phyloP scores from a whole-genome alignment of 2,329 filamentous ascomycete genomes.

The Ascochyta viciae-villosae region DNA sequence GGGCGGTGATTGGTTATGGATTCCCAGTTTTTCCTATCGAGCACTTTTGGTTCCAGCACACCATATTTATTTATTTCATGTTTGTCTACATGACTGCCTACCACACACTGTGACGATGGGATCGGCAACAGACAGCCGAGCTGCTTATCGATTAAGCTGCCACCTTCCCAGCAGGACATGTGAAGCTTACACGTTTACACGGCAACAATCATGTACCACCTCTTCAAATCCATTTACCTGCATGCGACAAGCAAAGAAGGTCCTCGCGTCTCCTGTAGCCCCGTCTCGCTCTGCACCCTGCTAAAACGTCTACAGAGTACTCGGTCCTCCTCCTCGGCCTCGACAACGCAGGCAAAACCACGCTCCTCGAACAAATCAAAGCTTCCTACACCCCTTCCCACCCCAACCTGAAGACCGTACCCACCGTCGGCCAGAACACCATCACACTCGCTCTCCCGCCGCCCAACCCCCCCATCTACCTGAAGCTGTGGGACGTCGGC shows the following conservation, averaged over 20 bases:
- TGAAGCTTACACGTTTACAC: not conserved
- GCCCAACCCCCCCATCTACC: slow-evolving; percentile 80
- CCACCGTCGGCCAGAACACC: slow-evolving; percentile 97
- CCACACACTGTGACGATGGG: not conserved
- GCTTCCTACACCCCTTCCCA: slow-evolving; percentile 77
- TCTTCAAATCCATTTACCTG: slow-evolving; percentile 92
- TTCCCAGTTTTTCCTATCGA: not conserved
- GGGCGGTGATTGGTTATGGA: not conserved
- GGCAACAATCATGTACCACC: slow-evolving; percentile 81
- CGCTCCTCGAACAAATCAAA: slow-evolving; percentile 96
- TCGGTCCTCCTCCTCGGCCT: slow-evolving; percentile 95
- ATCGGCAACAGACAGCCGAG: slow-evolving; percentile 3
- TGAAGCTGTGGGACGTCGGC: slow-evolving; percentile 98
- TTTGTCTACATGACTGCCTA: not conserved
- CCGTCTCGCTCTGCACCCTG: slow-evolving; percentile 1
- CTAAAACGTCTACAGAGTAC: slow-evolving; percentile 70
- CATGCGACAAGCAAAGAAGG: slow-evolving; percentile 98
- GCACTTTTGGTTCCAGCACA: too few relatives aligned
- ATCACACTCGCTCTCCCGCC: slow-evolving; percentile 77
- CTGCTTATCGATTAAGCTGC: slow-evolving; percentile 17
- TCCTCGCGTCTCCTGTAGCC: slow-evolving; percentile 40
- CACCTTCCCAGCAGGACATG: slow-evolving; percentile 1
- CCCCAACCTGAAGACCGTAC: slow-evolving; percentile 81
- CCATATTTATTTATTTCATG: too few relatives aligned
- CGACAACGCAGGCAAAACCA: slow-evolving; percentile 98